Conservation (phyloP, 2,329 filamentous ascomycete species). For the Penicillium sp. region DNA sequence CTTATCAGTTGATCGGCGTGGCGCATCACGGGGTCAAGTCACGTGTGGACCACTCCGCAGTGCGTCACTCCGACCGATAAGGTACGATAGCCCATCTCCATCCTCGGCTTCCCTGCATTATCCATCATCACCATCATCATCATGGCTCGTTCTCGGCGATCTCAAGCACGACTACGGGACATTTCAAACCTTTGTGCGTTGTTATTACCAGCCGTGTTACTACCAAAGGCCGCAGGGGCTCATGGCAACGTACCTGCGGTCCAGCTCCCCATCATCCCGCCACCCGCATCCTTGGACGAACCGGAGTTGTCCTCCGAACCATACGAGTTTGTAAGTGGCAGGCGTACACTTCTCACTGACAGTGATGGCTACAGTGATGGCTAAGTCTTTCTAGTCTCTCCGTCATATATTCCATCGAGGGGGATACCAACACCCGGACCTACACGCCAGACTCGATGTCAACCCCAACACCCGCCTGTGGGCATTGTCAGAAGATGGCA, state of each 20-base stretch:
- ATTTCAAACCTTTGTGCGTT: constrained; percentile 26
- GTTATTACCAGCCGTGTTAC: constrained; percentile 32
- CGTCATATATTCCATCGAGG: constrained; percentile 95
- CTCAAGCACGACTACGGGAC: constrained; percentile 24
- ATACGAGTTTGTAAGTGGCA: constrained; percentile 46
- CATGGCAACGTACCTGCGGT: constrained; percentile 28
- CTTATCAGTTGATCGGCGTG: neutral
- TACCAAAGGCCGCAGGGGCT: constrained; percentile 33
- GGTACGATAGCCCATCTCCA: constrained; percentile 18
- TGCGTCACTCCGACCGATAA: constrained; percentile 17
- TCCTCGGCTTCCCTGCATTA: constrained; percentile 23
- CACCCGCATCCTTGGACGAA: constrained; percentile 39
- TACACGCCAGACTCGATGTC: constrained; percentile 80
- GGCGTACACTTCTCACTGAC: neutral
- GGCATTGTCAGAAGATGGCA: constrained; percentile 49
- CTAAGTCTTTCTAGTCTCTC: constrained; percentile 53
- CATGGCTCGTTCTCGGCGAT: constrained; percentile 31
- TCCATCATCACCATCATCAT: constrained; percentile 14
- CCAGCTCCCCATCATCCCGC: constrained; percentile 41
- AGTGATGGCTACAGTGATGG: too few relatives aligned
- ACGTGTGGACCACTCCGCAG: constrained; percentile 8
- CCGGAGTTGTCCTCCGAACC: constrained; percentile 30
- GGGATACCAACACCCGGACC: constrained; percentile 74
- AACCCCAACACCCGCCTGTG: constrained; percentile 63
- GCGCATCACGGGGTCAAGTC: constrained; percentile 6